Evolutionary conservation across 768 basidiomycete species (phyloP), one percentile per base, ranked within the genome.

Genomic region (Suillus clintonianus): DNA sequence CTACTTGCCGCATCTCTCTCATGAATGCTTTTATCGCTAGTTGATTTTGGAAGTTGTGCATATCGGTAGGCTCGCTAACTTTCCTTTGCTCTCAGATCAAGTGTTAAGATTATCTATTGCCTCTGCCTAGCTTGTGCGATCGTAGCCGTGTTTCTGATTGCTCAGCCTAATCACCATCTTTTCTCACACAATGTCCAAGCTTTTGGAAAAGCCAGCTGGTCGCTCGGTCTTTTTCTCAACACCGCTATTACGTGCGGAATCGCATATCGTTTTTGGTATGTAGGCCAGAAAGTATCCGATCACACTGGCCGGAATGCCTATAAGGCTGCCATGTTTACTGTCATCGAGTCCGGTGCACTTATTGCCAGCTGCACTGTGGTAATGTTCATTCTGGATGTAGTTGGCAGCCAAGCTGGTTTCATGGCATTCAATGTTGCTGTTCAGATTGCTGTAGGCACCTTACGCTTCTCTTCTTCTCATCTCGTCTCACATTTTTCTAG

Each of bases 271-370:
- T 51, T 69, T 59, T 69, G 68, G 68, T 43, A 45, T 24, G 51
- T 48, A 36, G 58, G 60, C 4, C 53, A 39, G 19, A 32, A 60
- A 30, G 34, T 36, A 19, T 19, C 24, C 17, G 14, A 50, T 24
- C 27, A 34, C n/a, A 14, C 30, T 15, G 45, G 56, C 8, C 54
- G 43, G n/a, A 58, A 54, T 47, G 57, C 19, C 22, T 70, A 69
- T 56, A 45, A 45, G 24, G 39, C 62, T 17, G 42, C 66, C 9
- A 67, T 70, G 27, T 65, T 62, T 64, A 67, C 66, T 48, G 55
- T 70, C 43, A 59, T 70, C 54, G 69, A 70, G 55, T 70, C 69
- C 14, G 69, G 69, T 32, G 69, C 60, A 19, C 30, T 70, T 13
- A 59, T 65, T n/a, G 64, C 68, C 6, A 55, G 55, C 9, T 61